Evolutionary conservation across 2,329 filamentous ascomycete genomes (phyloP), one percentile per base, ranked within the genome.

Genomic region (Xylaria sp.): DNA sequence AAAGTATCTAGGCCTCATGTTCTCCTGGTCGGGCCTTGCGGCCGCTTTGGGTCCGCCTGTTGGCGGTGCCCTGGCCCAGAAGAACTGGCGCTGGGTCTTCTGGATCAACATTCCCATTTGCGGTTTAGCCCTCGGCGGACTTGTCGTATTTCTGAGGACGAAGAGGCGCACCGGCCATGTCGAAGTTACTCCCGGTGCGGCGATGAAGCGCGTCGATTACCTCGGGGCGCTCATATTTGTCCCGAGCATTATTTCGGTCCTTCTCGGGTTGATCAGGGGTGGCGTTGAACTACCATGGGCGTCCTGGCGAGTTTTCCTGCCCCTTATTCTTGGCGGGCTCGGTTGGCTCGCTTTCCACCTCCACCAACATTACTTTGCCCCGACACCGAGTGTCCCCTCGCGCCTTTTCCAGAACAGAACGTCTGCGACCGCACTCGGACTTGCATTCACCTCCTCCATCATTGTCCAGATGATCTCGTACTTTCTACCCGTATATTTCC

Each of bases 401-500:
- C 63, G 66, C 6, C 66, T 62, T 1, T 62, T 60, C 37, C 44
- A 22, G 18, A 78, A 76, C 57, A 68, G 73, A 2, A 79, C 76
- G 1, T 66, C 59, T 0, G 43, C 54, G 1, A 52, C 65, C 1
- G 68, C 58, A 1, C 73, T 70, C 29, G 34, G 63, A 2, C 47
- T 71, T 2, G 72, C 68, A 2, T 73, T 76, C 43, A 37, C 76
- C 1, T 68, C 73, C 17, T 63, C 65, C 4, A 50, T 77, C 2
- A 55, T 74, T 2, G 48, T 66, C 2, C 66, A 67, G 41, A 70
- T 68, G 61, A 50, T 67, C 7, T 52, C 64, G 29, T 72, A 69
- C 59, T 76, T 75, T 50, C 49, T 76, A 1, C 74, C 74, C 0
- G 50, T 78, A 9, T 78, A 77, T 58, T 78, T 78, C 60, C 74